These are phyloP conservation scores for Alloteropsis semialata DNA, from an alignment of 176 grass and related monocot genomes.

Conservation along the genomic window DNA sequence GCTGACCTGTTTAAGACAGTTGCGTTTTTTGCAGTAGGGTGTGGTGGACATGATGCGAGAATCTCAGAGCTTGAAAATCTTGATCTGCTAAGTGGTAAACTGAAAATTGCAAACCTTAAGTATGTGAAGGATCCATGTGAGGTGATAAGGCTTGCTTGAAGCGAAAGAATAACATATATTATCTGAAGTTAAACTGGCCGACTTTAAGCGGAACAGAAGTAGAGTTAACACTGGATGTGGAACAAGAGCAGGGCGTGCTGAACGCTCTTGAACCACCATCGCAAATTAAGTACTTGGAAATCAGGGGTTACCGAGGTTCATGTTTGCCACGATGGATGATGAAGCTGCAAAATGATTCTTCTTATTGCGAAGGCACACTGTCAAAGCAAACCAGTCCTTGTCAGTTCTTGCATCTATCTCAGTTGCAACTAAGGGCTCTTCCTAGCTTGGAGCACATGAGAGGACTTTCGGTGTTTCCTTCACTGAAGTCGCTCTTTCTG, in stretches of 20 bases:
- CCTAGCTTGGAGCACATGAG: neutral
- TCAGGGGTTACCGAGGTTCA: neutral
- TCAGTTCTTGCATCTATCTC: neutral
- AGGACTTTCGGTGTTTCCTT: neutral
- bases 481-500: neutral
- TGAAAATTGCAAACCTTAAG: neutral
- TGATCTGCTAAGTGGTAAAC: neutral
- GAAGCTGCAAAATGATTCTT: neutral
- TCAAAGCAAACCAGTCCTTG: neutral
- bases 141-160: neutral
- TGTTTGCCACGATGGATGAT: neutral
- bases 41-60: neutral
- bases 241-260: neutral
- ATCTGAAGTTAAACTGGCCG: neutral
- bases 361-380: neutral
- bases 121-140: neutral
- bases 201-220: neutral
- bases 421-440: fast-evolving
- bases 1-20: neutral
- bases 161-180: neutral
- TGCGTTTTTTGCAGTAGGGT: neutral
- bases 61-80: neutral
- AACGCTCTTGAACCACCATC: neutral
- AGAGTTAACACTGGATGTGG: neutral
- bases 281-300: neutral